Evolutionary conservation across 495 filamentous ascomycete genomes (phyloP).

Genomic region (Clavariopsis aquatica): DNA sequence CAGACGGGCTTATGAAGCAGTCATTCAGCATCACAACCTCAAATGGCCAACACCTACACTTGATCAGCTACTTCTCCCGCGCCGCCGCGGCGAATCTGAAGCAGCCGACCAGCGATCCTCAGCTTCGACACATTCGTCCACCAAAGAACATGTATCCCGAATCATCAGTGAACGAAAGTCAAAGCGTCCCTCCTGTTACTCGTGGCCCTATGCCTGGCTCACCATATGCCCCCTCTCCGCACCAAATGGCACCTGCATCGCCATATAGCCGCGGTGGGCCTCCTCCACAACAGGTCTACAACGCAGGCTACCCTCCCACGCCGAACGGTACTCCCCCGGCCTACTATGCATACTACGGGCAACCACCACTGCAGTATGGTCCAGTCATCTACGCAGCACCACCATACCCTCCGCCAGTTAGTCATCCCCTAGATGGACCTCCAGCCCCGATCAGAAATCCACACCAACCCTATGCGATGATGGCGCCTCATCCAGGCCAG

Average conservation of each 20-base stretch:
- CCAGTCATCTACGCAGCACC: conserved; percentile 37
- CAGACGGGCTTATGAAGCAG: conserved; percentile 97
- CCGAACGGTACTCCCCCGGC: conserved; percentile 27
- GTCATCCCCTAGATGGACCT: conserved; percentile 38
- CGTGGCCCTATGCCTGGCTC: conserved; percentile 63
- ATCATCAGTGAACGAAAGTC: conserved; percentile 86
- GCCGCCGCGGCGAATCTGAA: conserved; percentile 66
- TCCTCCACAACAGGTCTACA: conserved; percentile 4
- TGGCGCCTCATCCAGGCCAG: neutral
- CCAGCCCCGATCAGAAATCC: conserved; percentile 40
- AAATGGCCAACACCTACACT: conserved; percentile 83
- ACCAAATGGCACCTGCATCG: conserved; percentile 50
- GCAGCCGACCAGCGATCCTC: conserved; percentile 77
- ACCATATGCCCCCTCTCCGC: conserved; percentile 55
- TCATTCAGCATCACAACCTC: conserved; percentile 98
- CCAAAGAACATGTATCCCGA: conserved; percentile 95
- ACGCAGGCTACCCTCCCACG: conserved; percentile 12
- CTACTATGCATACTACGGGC: conserved; percentile 22
- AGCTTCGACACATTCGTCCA: conserved; percentile 80
- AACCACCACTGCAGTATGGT: conserved; percentile 35
- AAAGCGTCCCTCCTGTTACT: conserved; percentile 65
- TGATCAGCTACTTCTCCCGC: conserved; percentile 95
- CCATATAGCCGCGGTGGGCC: conserved; percentile 33
- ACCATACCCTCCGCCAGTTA: conserved; percentile 14
- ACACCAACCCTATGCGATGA: neutral